Base-by-base conservation (phyloP, 257 asterid species). In the Mentha longifolia region DNA sequence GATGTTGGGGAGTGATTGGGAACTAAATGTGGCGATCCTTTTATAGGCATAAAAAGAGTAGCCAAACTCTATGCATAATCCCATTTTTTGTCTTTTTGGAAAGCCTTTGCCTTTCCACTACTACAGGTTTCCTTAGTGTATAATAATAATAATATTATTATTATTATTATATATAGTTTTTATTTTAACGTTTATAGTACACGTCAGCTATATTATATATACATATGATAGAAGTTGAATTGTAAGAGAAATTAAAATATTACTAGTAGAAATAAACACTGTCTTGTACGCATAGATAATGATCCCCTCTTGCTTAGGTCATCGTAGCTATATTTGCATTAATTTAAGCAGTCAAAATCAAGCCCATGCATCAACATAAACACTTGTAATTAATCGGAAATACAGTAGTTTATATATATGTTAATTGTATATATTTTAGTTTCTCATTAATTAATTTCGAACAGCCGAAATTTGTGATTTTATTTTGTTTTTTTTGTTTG, bases 21-120 rank as follows among this genome's bases (percentile, higher is more conserved):
- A 47, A 52, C 46, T 56, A 51, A 75, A 72, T 70, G 42, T 22
- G 14, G 50, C 19, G 42, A 52, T 67, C 76, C 41, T 79, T 65
- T 56, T 80, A 80, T 77, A 74, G 79, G 77, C 80, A 70, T 43
- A 42, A 42, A 42, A 2, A 41, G 6, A 41, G 46, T 41, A 9
- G 46, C 43, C 65, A 71, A 59, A 50, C 37, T 39, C 45, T 20
- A 60, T 41, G n/a, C 55, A 3, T 33, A 4, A 33, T 33, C 16
- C 63, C 20, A 8, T 22, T 65, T 50, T 71, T 61, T 55, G 52
- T 54, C 2, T 49, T 70, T 51, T 54, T 17, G 8, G 49, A 43
- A 22, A 22, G 25, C 25, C 35, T 33, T 33, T 6, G 13, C 43
- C 68, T 20, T 63, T 42, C 39, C 39, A 63, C 39, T 14, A 25